phyloP scores from a whole-genome alignment of 441 rosid species.

The Geranium incanum region DNA sequence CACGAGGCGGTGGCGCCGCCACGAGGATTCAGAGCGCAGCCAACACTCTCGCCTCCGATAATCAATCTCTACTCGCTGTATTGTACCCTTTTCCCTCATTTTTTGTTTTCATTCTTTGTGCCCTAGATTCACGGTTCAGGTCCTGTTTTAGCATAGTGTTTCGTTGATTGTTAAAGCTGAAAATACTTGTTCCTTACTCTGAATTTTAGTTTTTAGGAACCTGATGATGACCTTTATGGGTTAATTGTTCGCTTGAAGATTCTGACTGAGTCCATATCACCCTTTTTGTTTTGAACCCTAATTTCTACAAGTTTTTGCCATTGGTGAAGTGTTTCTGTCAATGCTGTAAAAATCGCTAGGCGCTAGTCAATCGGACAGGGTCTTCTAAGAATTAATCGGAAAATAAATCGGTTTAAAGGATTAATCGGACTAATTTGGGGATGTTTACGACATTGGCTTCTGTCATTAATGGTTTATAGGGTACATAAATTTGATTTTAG shows the following conservation, averaged over 20 bases:
- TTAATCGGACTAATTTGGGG: too few relatives aligned
- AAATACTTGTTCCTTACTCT: not conserved
- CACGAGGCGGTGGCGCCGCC: slow-evolving; percentile 34
- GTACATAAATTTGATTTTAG: not conserved
- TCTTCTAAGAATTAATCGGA: too few relatives aligned
- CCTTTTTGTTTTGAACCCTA: not conserved
- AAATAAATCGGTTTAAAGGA: too few relatives aligned
- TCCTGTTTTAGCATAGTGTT: not conserved
- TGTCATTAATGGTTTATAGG: not conserved
- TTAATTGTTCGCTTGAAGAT: not conserved
- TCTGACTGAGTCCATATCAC: not conserved
- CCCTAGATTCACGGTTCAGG: not conserved
- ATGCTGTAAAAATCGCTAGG: too few relatives aligned
- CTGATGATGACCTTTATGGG: not conserved
- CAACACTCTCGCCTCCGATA: slow-evolving; percentile 41
- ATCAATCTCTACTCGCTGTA: slow-evolving; percentile 45
- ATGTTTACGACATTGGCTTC: not conserved
- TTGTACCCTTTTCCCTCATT: not conserved
- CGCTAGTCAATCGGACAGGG: too few relatives aligned
- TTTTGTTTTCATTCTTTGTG: not conserved
- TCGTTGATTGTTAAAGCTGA: not conserved
- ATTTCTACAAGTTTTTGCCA: not conserved
- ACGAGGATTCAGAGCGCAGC: slow-evolving; percentile 50
- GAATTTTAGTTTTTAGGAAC: not conserved
- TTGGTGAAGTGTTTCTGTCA: not conserved